phyloP scores from a whole-genome alignment of 2,329 filamentous ascomycete genomes.

The Cercospora citrullina region DNA sequence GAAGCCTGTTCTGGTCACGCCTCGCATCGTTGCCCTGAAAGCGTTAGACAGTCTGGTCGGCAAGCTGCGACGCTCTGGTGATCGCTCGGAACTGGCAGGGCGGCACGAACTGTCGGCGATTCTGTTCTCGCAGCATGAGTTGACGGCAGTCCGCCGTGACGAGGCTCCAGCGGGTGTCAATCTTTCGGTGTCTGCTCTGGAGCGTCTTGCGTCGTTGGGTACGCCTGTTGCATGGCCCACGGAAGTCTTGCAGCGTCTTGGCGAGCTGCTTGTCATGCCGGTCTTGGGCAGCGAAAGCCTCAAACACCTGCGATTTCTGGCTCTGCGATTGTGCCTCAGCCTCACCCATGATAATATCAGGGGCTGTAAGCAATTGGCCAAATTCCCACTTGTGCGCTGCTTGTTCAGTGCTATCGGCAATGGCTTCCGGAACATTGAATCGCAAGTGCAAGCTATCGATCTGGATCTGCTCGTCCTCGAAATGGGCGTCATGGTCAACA shows the following conservation, averaged over 20 bases:
- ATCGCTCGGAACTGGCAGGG: conserved; percentile 51
- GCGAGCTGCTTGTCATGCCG: conserved; percentile 23
- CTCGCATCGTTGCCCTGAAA: conserved; percentile 64
- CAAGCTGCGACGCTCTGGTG: conserved; percentile 48
- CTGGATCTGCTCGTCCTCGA: conserved; percentile 75
- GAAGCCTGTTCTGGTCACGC: conserved; percentile 56
- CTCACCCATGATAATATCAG: conserved; percentile 76
- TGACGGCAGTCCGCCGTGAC: conserved; percentile 12
- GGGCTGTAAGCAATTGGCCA: conserved; percentile 69
- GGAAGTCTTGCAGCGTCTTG: conserved; percentile 24
- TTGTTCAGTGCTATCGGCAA: conserved; percentile 34
- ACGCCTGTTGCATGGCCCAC: conserved; percentile 31
- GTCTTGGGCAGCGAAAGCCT: conserved; percentile 13
- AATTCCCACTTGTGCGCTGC: conserved; percentile 48
- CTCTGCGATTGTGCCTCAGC: conserved; percentile 75
- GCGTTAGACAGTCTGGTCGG: conserved; percentile 60
- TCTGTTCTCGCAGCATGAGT: conserved; percentile 19
- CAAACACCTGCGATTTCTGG: conserved; percentile 40
- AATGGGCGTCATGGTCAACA: conserved; percentile 81
- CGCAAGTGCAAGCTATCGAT: conserved; percentile 42
- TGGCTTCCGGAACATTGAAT: conserved; percentile 31
- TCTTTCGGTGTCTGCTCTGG: conserved; percentile 48
- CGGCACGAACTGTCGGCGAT: conserved; percentile 28
- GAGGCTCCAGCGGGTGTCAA: conserved; percentile 48
- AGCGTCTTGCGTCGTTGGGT: conserved; percentile 34